A percentile compares a stretch with the other conserved stretches of the same genome.
phyloP scores from a whole-genome alignment of 2,329 filamentous ascomycete genomes.

The Trichoderma brevicompactum region DNA sequence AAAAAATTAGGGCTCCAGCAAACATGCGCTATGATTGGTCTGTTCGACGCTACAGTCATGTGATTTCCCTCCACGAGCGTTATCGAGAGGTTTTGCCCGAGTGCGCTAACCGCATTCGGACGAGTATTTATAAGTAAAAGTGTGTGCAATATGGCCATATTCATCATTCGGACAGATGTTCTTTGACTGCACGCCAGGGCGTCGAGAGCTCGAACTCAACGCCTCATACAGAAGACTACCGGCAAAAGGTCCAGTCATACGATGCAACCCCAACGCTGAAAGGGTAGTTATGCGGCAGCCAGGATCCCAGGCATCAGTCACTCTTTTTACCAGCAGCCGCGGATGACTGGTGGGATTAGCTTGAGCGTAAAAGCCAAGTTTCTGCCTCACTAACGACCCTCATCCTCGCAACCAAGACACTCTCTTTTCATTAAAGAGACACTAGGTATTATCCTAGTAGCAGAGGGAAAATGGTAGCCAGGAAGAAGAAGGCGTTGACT shows the following conservation, averaged over 20 bases:
- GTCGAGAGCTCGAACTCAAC: not conserved
- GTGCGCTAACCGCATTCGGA: conserved; percentile 6
- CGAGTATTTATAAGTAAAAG: conserved; percentile 24
- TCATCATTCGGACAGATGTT: conserved; percentile 4
- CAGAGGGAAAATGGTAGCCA: conserved; percentile 50
- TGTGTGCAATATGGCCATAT: conserved; percentile 16
- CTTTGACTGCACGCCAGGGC: conserved; percentile 11
- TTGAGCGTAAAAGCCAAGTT: not conserved
- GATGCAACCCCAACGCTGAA: conserved; percentile 2
- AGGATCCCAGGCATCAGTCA: not conserved
- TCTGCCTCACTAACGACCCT: not conserved
- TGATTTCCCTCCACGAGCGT: conserved; percentile 23
- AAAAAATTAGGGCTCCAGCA: conserved; percentile 36
- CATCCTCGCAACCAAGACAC: not conserved
- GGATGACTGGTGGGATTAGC: not conserved
- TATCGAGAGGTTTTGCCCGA: not conserved
- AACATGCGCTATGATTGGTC: conserved; percentile 26
- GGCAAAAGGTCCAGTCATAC: not conserved
- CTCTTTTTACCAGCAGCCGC: not conserved
- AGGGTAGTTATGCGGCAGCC: not conserved
- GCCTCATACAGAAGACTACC: not conserved
- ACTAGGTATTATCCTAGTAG: not conserved
- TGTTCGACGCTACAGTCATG: conserved; percentile 16
- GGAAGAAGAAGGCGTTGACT: conserved; percentile 52
- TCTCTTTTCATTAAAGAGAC: no score